phyloP scores from a whole-genome alignment of 2,329 filamentous ascomycete genomes.

The Tolypocladium endophyticum region DNA sequence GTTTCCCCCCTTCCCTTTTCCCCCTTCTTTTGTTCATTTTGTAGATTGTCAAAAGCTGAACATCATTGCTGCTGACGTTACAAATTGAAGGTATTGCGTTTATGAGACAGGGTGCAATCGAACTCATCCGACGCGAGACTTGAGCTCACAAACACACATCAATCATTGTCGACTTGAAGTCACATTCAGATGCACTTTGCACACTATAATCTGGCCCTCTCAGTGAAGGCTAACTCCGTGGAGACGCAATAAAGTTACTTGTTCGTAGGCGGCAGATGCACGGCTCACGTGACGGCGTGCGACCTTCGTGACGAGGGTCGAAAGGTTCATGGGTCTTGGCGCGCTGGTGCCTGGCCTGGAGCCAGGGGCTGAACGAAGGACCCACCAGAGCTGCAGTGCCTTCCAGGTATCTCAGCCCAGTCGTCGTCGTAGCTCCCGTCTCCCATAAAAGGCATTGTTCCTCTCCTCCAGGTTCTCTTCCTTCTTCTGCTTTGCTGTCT shows the following conservation, averaged over 20 bases:
- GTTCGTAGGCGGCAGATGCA: background rate
- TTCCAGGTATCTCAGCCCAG: background rate
- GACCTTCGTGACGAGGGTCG: background rate
- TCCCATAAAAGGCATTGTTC: background rate
- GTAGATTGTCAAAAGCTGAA: too few relatives aligned
- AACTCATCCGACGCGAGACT: too few relatives aligned
- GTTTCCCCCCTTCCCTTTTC: too few relatives aligned
- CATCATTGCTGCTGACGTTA: too few relatives aligned
- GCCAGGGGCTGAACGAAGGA: background rate
- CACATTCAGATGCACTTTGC: too few relatives aligned
- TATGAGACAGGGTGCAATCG: too few relatives aligned
- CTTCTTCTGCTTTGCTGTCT: background rate
- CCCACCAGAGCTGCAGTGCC: background rate
- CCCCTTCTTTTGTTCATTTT: too few relatives aligned
- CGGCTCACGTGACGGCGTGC: background rate
- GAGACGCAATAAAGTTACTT: background rate
- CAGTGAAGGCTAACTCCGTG: background rate
- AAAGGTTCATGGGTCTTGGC: background rate
- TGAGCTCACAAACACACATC: too few relatives aligned
- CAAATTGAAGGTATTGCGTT: too few relatives aligned
- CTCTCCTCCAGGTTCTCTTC: background rate
- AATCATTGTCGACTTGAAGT: too few relatives aligned
- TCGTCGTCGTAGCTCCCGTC: background rate
- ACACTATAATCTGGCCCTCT: too few relatives aligned
- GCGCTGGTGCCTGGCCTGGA: slow-evolving; percentile 1